Base-by-base conservation (phyloP, 116 monocot genomes). In the Posidonia oceanica region DNA sequence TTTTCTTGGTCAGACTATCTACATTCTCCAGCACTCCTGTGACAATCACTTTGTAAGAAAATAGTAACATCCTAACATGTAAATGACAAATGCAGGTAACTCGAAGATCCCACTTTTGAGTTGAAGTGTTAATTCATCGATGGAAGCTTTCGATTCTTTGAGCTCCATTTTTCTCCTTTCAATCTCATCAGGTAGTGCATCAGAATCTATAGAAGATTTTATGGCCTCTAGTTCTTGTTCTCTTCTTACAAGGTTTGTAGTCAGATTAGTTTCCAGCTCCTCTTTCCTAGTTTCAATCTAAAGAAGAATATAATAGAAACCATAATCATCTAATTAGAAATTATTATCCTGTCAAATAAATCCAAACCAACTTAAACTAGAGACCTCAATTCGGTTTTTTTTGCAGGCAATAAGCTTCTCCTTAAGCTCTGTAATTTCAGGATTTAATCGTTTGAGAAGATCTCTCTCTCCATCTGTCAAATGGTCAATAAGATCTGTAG, bases 281-380 rank as follows among this genome's bases (percentile, higher is more conserved):
- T 92, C 92, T 77, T 93, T 98, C 74, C 98, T 87, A 17, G 90
- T 88, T 80, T 98, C 98, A 74, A 93, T 84, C 98, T 98, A 63
- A 66, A 67, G 56, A 12, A 71, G 67, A n/a, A 64, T 61, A 20
- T 29, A 72, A 23, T 29, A 63, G 10, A 14, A 7, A 58, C 17
- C 20, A 58, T 18, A 58, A 20, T 58, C n/a, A 18, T 29, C 52
- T 68, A 22, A 29, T 68, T 53, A 15, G 17, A 23, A 61, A 86
- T 90, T 39, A 98, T 8, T 48, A 67, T 75, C 29, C 29, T 0
- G 55, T 3, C 36, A 18, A 53, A 23, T 54, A 55, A 69, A 56
- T 55, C 1, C 1, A 14, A 8, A 2, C n/a, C 3, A 37, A 63
- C 4, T 39, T 39, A 40, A 64, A 39, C 39, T 44, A 66, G 18